Evolutionary conservation across 129 eudicot genomes (phyloP), one percentile per base, ranked within the genome.

Genomic region (Lactuca sativa): DNA sequence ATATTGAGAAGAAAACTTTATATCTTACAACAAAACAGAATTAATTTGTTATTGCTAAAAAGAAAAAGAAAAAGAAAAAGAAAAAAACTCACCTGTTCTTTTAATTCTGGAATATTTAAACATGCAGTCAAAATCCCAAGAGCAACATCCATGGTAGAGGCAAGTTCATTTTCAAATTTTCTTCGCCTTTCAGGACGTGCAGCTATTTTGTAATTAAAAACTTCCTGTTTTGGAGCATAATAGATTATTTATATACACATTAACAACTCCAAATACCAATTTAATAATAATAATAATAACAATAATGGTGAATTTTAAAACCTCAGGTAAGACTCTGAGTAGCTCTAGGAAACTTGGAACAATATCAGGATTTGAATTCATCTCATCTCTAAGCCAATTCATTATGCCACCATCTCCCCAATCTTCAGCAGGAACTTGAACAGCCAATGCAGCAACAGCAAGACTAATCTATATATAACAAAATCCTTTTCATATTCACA

Each of bases 381-480:
- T 95, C 74, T 90, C 96, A 76, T 82, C 86, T 76, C 92, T 87
- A 16, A 90, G 89, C 99, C 99, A 95, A 52, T 78, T 82, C 67
- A 95, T 77, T 62, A 95, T 86, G 53, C 97, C 99, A 31, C 97
- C 99, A 73, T 88, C 96, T 54, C 99, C 99, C 99, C 99, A 95
- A 65, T 95, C 99, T 67, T 87, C 90, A 59, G 96, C 87, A 62
- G 97, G 87, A 18, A 95, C 99, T 86, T 95, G 99, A 62, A 95
- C 96, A 77, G 99, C 97, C 85, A 95, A 82, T 61, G 99, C 99
- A 77, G 99, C 99, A 72, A 95, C 96, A 31, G 99, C 99, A 80
- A 95, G 95, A 70, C 99, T 95, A 82, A 95, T 95, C 99, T 95
- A 81, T 70, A 85, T 78, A 78, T 25, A 41, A 43, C 67, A 53